Evolutionary conservation across 2,329 filamentous ascomycete genomes (phyloP).

Genomic region (Myriangium duriaei): DNA sequence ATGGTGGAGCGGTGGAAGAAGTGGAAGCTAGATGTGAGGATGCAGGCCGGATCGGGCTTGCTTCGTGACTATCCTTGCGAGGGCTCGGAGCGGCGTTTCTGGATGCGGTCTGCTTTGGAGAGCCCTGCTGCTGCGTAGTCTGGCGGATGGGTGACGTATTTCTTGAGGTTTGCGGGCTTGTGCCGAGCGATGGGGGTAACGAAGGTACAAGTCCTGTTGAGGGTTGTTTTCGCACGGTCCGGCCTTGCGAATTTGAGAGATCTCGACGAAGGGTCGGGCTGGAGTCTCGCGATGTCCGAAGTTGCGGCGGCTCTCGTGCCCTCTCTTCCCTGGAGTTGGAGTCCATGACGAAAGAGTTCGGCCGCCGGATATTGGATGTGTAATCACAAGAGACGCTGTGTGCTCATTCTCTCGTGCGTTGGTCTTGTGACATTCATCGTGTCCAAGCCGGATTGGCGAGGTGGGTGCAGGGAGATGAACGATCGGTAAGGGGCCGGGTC

Average conservation of each 20-base stretch:
- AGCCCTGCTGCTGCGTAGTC: conserved; percentile 17
- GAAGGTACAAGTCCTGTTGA: conserved; percentile 19
- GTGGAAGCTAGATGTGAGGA: conserved; percentile 23
- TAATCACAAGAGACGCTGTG: neutral
- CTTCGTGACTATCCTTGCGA: conserved; percentile 34
- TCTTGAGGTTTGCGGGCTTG: conserved; percentile 34
- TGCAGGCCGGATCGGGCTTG: conserved; percentile 27
- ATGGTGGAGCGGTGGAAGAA: conserved; percentile 39
- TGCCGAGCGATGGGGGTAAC: conserved; percentile 24
- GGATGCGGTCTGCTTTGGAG: conserved; percentile 12
- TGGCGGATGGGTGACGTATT: conserved; percentile 33
- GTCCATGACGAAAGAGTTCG: neutral
- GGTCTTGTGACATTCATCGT: neutral
- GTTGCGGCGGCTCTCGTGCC: conserved; percentile 8
- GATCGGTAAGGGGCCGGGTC: too few species aligned
- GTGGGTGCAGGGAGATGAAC: too few species aligned
- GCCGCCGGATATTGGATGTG: neutral
- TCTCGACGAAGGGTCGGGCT: conserved; percentile 12
- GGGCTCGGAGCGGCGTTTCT: conserved; percentile 17
- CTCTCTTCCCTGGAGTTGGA: conserved; percentile 12
- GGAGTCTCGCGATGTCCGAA: conserved; percentile 12
- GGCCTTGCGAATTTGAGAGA: conserved; percentile 9
- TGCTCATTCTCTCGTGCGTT: neutral
- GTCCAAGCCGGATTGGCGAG: neutral
- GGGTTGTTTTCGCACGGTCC: conserved; percentile 16